Base-by-base conservation (phyloP, 805 yeast genomes). In the Kuraishia ogatae region DNA sequence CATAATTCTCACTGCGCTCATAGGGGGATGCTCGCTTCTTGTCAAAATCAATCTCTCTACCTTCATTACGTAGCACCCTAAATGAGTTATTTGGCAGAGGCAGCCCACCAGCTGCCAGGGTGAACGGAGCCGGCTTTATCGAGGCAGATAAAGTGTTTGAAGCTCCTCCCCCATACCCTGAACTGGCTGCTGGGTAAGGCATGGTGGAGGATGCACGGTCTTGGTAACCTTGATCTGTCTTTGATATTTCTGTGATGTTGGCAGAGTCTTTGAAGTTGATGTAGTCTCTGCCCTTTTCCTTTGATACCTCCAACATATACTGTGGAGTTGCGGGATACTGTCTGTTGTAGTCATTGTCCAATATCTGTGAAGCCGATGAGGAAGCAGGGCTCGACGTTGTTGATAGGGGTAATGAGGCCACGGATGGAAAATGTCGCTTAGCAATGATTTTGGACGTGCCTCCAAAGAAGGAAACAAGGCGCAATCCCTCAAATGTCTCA, bases 41-140 rank as follows among this genome's bases (percentile, higher is more conserved):
- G 62, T 89, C 94, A 64, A 89, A 89, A 66, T 91, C 91, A 57
- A 89, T 89, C 62, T 87, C 96, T 39, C 79, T 73, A 15, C 79
- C 81, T n/a, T 79, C 82, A 23, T 81, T 79, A 35, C 92, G 71
- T 8, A 89, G 77, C 0, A 89, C 84, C 56, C 85, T 76, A 65
- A 89, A 89, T 0, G 89, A 73, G 48, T 79, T 61, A 13, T 23
- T 49, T 8, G 19, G 23, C 39, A 22, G 8, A 28, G 29, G 54
- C 13, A 15, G 43, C 43, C 43, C 43, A 10, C 43, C 17, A 10
- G 17, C 17, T 3, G 43, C 43, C 7, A 35, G 13, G 43, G 17
- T 35, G 17, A 35, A 35, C 13, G 43, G 43, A 17, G 43, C 43
- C n/a, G 43, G 43, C 17, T 35, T 35, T 11, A 35, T 35, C 43